These are phyloP conservation scores for Adansonia gregorii DNA, from an alignment of 441 rosid genomes.

Conservation along the genomic window DNA sequence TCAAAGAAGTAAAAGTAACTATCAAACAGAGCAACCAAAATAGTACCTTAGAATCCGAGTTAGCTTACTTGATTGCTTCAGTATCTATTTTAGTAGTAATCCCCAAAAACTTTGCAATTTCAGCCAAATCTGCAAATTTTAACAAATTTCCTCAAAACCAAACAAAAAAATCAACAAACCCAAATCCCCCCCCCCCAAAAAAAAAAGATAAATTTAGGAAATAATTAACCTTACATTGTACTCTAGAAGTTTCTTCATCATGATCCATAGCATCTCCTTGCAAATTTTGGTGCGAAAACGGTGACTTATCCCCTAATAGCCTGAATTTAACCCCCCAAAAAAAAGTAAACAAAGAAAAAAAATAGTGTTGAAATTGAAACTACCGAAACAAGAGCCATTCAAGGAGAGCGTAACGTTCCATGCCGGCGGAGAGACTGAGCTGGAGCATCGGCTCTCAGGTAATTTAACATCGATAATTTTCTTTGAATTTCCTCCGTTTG, in stretches of 20 bases:
- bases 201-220: constrained; percentile 19
- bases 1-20: background rate
- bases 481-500: constrained; percentile 94
- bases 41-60: background rate
- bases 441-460: constrained; percentile 84
- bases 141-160: constrained; percentile 6
- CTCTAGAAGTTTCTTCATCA: constrained; percentile 93
- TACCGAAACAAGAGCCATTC: constrained; percentile 98
- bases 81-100: constrained; percentile 76
- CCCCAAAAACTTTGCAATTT: constrained; percentile 93
- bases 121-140: constrained; percentile 74
- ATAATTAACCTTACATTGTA: constrained; percentile 52
- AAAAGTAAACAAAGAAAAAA: background rate
- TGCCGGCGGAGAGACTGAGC: constrained; percentile 98
- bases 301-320: constrained; percentile 91
- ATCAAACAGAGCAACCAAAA: background rate
- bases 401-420: constrained; percentile 96
- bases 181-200: background rate
- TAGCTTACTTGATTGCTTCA: constrained; percentile 77
- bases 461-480: constrained; percentile 63
- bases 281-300: constrained; percentile 85
- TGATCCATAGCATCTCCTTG: constrained; percentile 86
- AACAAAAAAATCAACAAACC: constrained; percentile 13
- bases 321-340: constrained; percentile 38
- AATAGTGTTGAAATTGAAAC: background rate